phyloP scores from a whole-genome alignment of 2,329 filamentous ascomycete species.

The Xylariales sp. region DNA sequence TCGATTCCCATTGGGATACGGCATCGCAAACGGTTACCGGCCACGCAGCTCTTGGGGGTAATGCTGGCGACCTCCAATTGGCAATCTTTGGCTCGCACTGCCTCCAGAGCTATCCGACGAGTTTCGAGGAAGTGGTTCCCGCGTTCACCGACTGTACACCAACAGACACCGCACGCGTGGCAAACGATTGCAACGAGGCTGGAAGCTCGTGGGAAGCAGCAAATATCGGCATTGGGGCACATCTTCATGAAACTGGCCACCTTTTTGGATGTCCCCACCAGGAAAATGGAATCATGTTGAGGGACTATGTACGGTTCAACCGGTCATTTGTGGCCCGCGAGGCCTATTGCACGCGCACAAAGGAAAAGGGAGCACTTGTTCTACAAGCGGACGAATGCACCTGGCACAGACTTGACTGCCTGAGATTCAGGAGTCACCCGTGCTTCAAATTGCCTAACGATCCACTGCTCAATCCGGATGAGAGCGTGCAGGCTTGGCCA shows the following conservation, averaged over 20 bases:
- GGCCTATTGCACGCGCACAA: slow-evolving; percentile 82
- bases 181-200: slow-evolving; percentile 81
- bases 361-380: slow-evolving; percentile 73
- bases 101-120: slow-evolving; percentile 84
- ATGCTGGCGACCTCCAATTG: slow-evolving; percentile 68
- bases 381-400: slow-evolving; percentile 76
- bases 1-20: slow-evolving; percentile 88
- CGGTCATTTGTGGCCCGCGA: slow-evolving; percentile 78
- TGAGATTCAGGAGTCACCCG: slow-evolving; percentile 87
- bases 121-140: slow-evolving; percentile 83
- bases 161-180: slow-evolving; percentile 74
- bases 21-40: slow-evolving; percentile 65
- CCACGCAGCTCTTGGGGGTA: slow-evolving; percentile 80
- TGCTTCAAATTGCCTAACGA: slow-evolving; percentile 85
- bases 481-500: slow-evolving; percentile 80
- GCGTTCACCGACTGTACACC: slow-evolving; percentile 88
- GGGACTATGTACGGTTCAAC: slow-evolving; percentile 82
- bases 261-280: slow-evolving; percentile 87
- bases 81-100: slow-evolving; percentile 91
- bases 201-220: slow-evolving; percentile 95
- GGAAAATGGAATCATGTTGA: slow-evolving; percentile 85
- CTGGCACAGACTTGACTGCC: slow-evolving; percentile 85
- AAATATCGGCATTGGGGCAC: slow-evolving; percentile 88
- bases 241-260: slow-evolving; percentile 87
- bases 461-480: slow-evolving; percentile 56